phyloP scores from a whole-genome alignment of 345 rosid species.

The Zanthoxylum bungeanum region DNA sequence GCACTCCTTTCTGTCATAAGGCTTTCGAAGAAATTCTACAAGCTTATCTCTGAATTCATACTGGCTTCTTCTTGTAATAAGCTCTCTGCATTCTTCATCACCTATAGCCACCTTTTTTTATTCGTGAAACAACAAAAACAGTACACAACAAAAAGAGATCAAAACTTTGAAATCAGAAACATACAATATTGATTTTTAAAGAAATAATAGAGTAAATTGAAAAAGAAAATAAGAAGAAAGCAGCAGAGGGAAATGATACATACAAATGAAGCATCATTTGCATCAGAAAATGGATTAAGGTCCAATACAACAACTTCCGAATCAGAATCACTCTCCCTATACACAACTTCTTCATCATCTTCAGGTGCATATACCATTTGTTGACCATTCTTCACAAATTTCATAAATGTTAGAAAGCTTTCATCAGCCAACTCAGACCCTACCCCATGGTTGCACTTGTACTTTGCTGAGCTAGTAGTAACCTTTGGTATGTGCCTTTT shows the following conservation, averaged over 20 bases:
- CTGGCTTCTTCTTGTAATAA: slow-evolving; percentile 8
- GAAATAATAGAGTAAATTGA: neutral
- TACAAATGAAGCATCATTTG: slow-evolving; percentile 36
- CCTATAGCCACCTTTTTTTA: slow-evolving; percentile 29
- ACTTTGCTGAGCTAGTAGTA: too few species aligned
- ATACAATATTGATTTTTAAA: slow-evolving; percentile 6
- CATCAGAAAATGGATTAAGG: slow-evolving; percentile 27
- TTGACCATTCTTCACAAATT: slow-evolving; percentile 16
- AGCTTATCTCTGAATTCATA: slow-evolving; percentile 51
- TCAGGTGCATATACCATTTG: slow-evolving; percentile 11
- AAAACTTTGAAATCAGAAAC: slow-evolving; percentile 12
- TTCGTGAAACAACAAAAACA: slow-evolving; percentile 12
- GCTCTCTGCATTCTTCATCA: neutral
- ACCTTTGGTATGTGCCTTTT: too few species aligned
- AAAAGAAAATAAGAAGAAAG: neutral
- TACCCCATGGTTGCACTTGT: too few species aligned
- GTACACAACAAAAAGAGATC: slow-evolving; percentile 14
- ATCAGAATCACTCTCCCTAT: slow-evolving; percentile 39
- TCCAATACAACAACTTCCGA: slow-evolving; percentile 45
- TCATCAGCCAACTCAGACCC: slow-evolving; percentile 23
- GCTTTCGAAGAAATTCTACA: slow-evolving; percentile 39
- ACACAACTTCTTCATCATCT: slow-evolving; percentile 29
- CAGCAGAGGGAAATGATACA: slow-evolving; percentile 13
- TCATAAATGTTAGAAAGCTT: slow-evolving; percentile 16
- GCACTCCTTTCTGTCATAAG: slow-evolving; percentile 42